A percentile compares a stretch with the other conserved stretches of the same genome.
These are phyloP conservation scores for Byssoonygena ceratinophila DNA, from an alignment of 2,329 filamentous ascomycete genomes.

Conservation along the genomic window DNA sequence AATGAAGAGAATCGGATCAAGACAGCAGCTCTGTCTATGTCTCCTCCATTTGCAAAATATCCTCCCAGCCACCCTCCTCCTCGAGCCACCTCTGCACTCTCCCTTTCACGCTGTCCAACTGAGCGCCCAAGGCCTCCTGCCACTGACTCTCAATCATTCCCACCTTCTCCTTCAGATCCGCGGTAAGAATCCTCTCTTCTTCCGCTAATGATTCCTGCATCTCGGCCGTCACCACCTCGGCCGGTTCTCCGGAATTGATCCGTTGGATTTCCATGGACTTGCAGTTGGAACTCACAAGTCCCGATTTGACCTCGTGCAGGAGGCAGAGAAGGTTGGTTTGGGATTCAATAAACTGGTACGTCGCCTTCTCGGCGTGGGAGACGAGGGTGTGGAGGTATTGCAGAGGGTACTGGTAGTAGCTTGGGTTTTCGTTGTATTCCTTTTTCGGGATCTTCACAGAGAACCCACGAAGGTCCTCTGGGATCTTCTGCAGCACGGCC, in stretches of 20 bases:
- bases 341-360: slow-evolving; percentile 92
- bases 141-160: slow-evolving; percentile 83
- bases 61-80: slow-evolving; percentile 78
- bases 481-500: slow-evolving; percentile 69
- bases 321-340: slow-evolving; percentile 86
- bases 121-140: slow-evolving; percentile 72
- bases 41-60: slow-evolving; percentile 49
- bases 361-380: slow-evolving; percentile 78
- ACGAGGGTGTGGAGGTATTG: slow-evolving; percentile 84
- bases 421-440: slow-evolving; percentile 78
- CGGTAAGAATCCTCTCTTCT: slow-evolving; percentile 63
- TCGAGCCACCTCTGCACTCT: slow-evolving; percentile 63
- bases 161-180: slow-evolving; percentile 88
- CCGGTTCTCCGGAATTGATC: slow-evolving; percentile 35
- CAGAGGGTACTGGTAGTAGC: slow-evolving; percentile 67
- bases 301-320: slow-evolving; percentile 78
- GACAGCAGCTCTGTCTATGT: slow-evolving; percentile 14
- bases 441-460: slow-evolving; percentile 63
- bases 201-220: slow-evolving; percentile 50
- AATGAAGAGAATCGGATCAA: neutral
- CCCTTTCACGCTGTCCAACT: slow-evolving; percentile 61
- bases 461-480: slow-evolving; percentile 47
- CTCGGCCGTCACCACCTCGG: slow-evolving; percentile 37
- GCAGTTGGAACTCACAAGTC: slow-evolving; percentile 58
- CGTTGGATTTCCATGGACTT: slow-evolving; percentile 58